Evolutionary conservation across 768 basidiomycete species (phyloP).

Genomic region (Candolleomyces eurysporus): DNA sequence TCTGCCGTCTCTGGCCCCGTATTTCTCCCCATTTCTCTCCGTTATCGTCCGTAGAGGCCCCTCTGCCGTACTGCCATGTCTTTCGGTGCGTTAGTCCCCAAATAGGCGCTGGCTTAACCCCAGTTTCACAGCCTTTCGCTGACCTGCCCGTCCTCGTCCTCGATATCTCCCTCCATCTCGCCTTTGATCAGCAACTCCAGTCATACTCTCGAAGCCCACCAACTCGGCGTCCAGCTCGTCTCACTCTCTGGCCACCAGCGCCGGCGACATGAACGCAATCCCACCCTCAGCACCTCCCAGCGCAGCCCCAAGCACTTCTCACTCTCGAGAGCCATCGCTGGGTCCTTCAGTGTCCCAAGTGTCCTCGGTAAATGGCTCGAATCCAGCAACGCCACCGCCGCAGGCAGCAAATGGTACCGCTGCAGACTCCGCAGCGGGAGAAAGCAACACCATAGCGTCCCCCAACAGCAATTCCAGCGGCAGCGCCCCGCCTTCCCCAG

Average conservation of each 20-base stretch:
- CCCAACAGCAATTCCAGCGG: constrained; percentile 5
- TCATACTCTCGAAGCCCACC: constrained; percentile 5
- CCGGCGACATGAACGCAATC: constrained; percentile 6
- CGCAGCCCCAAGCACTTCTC: background rate
- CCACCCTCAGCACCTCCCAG: constrained; percentile 4
- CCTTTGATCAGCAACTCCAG: constrained; percentile 10
- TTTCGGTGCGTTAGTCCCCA: background rate
- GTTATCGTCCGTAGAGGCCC: background rate
- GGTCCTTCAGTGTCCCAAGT: constrained; percentile 1
- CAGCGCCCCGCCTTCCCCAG: constrained; percentile 14
- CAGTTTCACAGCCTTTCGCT: constrained; percentile 1
- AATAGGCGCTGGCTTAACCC: background rate
- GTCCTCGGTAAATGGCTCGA: constrained; percentile 1
- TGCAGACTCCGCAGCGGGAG: background rate
- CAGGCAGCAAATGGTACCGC: background rate
- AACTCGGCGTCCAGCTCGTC: background rate
- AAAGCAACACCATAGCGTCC: background rate
- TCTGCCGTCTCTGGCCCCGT: background rate
- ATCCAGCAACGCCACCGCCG: background rate
- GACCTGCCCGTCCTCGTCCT: constrained; percentile 1
- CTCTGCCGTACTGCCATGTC: background rate
- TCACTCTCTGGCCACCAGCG: background rate
- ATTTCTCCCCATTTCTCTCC: background rate
- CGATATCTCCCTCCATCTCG: constrained; percentile 11
- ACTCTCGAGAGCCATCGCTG: background rate